Evolutionary conservation across 345 rosid species (phyloP).

Genomic region (Zanthoxylum bungeanum): DNA sequence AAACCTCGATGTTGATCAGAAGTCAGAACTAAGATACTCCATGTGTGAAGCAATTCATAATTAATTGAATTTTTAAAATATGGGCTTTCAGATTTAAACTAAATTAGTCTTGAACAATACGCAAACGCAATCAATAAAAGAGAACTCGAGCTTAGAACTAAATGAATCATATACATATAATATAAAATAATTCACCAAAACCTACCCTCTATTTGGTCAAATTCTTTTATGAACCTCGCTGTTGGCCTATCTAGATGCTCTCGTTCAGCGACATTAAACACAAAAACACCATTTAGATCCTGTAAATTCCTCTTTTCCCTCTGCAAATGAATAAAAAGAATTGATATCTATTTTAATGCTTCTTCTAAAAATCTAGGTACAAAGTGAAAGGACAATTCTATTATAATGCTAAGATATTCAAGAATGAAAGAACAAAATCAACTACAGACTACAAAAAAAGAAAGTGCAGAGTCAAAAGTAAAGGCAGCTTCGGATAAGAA

Average conservation of each 20-base stretch:
- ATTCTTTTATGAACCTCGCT: conserved; percentile 81
- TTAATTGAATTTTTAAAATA: neutral
- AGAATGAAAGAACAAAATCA: neutral
- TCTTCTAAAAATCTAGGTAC: neutral
- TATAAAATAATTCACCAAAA: conserved; percentile 1
- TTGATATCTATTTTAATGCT: neutral
- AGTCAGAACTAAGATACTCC: neutral
- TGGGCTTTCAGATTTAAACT: neutral
- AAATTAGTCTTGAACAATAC: neutral
- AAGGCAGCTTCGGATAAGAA: neutral
- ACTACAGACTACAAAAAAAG: neutral
- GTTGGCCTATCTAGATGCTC: conserved; percentile 83
- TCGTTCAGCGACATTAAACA: conserved; percentile 71
- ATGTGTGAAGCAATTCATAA: too few species aligned
- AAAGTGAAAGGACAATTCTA: neutral
- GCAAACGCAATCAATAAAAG: neutral
- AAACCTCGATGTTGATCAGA: neutral
- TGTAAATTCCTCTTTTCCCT: conserved; percentile 88
- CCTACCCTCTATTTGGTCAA: conserved; percentile 67
- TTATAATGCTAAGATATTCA: neutral
- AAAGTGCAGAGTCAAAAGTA: neutral
- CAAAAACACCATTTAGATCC: conserved; percentile 73
- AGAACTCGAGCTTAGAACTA: neutral
- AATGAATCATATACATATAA: conserved; percentile 1
- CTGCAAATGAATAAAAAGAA: conserved; percentile 42